Conservation (phyloP, 2,329 filamentous ascomycete genomes). For the Penicillium sp. region DNA sequence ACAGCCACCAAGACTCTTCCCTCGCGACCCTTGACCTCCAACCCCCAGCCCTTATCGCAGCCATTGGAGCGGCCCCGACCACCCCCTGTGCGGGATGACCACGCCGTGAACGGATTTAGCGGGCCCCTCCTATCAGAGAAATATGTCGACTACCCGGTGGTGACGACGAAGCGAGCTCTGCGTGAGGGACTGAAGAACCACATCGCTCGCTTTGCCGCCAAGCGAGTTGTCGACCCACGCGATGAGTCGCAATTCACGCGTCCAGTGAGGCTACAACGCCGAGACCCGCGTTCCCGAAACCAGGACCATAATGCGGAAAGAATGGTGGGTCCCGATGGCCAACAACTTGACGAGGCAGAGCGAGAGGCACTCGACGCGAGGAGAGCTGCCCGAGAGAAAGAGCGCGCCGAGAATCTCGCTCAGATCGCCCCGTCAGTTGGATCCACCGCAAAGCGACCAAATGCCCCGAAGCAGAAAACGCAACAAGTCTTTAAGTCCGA, state of each 20-base stretch:
- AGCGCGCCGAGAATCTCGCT: slow-evolving; percentile 82
- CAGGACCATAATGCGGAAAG: slow-evolving; percentile 58
- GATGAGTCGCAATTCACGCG: slow-evolving; percentile 83
- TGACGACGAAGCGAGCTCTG: slow-evolving; percentile 79
- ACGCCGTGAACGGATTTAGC: slow-evolving; percentile 45
- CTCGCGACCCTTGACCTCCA: slow-evolving; percentile 20
- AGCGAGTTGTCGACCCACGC: slow-evolving; percentile 63
- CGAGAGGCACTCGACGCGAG: slow-evolving; percentile 58
- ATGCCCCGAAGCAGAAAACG: slow-evolving; percentile 72
- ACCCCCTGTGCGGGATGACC: slow-evolving; percentile 28
- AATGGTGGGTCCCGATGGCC: slow-evolving; percentile 34
- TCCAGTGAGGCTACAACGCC: slow-evolving; percentile 84
- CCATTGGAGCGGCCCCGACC: slow-evolving; percentile 20
- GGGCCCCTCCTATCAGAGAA: slow-evolving; percentile 41
- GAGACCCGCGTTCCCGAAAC: slow-evolving; percentile 69
- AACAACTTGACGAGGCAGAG: slow-evolving; percentile 67
- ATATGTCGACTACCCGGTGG: slow-evolving; percentile 65
- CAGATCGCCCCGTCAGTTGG: slow-evolving; percentile 85
- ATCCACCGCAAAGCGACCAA: slow-evolving; percentile 67
- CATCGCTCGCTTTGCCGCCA: slow-evolving; percentile 76
- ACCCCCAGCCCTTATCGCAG: slow-evolving; percentile 17
- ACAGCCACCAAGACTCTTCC: slow-evolving; percentile 27
- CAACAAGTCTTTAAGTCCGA: slow-evolving; percentile 85
- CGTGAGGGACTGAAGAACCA: slow-evolving; percentile 82
- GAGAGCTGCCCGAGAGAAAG: slow-evolving; percentile 77